Evolutionary conservation across 2,329 filamentous ascomycete genomes (phyloP), one percentile per base, ranked within the genome.

Genomic region (Pseudonectria foliicola): DNA sequence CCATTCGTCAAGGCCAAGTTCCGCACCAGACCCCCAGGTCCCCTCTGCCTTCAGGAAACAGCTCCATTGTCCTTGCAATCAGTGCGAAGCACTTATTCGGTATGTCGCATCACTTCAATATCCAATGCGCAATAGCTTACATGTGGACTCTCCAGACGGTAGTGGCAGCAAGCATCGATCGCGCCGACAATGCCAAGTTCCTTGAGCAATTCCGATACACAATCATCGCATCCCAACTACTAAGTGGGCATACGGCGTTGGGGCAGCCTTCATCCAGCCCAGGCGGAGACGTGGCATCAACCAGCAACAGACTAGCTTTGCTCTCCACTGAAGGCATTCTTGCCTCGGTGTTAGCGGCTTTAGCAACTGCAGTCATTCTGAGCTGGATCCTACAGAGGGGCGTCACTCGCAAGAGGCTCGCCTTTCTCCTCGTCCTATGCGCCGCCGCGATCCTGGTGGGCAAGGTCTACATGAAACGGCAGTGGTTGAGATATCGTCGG

Each of bases 151-250:
- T 46, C 25, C 53, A 85, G 81, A 74, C 72, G 50, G 82, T 75
- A 8, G 73, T 89, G 38, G 83, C 82, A 45, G 80, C 81, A 27
- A 75, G 77, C 42, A 73, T 94, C 43, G 81, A 85, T 36, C 73
- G 81, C 45, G 78, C 76, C 48, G 88, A 94, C 50, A 93, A 89
- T 55, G 74, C 82, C 48, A 81, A 80, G 46, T 95, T 95, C 53
- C 72, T 95, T 39, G 89, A 95, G 61, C 84, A 88, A 55, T 95
- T 95, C 54, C 84, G 89, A 44, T 95, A 95, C 62, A 83, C 85
- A 14, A 85, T 95, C 45, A 84, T 95, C 53, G 88, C 88, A 33
- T 95, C 89, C 14, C 88, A 95, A 57, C 73, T 95, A 11, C 70
- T 95, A 27, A 87, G 78, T 52, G 83, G 83, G 27, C 75, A 83